Percentiles rank a stretch among this genome's conserved stretches.
Conservation (phyloP, 73 alveolate genomes). For the Effrenium voratum region DNA sequence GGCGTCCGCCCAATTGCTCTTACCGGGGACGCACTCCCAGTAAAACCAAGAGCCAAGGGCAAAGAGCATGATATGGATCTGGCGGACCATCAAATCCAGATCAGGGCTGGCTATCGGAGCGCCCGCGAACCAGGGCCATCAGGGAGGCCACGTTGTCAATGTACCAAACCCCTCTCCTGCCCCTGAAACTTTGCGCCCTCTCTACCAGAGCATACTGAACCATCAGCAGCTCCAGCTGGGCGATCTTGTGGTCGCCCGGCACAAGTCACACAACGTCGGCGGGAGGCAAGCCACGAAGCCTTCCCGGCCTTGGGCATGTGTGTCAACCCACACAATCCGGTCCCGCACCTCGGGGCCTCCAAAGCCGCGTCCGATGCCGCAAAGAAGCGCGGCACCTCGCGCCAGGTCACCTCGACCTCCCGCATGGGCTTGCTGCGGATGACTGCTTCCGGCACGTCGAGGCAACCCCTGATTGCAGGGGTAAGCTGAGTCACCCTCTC, state of each 20-base stretch:
- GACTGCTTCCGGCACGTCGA: too few relatives aligned
- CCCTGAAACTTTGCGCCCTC: not conserved
- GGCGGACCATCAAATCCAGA: not conserved
- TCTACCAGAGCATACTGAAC: not conserved
- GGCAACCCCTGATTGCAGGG: too few relatives aligned
- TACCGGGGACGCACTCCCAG: too few relatives aligned
- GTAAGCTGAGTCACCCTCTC: too few relatives aligned
- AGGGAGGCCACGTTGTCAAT: not conserved
- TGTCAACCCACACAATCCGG: not conserved
- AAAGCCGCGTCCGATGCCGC: too few relatives aligned
- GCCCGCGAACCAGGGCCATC: not conserved
- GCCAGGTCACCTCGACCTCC: too few relatives aligned
- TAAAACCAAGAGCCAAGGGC: not conserved
- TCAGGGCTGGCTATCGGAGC: not conserved
- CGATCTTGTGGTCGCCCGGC: conserved; percentile 21
- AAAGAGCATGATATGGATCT: not conserved
- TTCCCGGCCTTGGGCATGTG: not conserved
- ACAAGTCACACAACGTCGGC: not conserved
- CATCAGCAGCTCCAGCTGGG: not conserved
- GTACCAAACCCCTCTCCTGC: not conserved
- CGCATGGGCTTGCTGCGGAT: too few relatives aligned
- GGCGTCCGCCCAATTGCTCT: too few relatives aligned
- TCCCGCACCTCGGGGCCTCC: too few relatives aligned
- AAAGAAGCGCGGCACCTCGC: too few relatives aligned
- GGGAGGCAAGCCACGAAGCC: not conserved